phyloP scores from a whole-genome alignment of 1,284 basidiomycete genomes.

The Trichosporon asahii region DNA sequence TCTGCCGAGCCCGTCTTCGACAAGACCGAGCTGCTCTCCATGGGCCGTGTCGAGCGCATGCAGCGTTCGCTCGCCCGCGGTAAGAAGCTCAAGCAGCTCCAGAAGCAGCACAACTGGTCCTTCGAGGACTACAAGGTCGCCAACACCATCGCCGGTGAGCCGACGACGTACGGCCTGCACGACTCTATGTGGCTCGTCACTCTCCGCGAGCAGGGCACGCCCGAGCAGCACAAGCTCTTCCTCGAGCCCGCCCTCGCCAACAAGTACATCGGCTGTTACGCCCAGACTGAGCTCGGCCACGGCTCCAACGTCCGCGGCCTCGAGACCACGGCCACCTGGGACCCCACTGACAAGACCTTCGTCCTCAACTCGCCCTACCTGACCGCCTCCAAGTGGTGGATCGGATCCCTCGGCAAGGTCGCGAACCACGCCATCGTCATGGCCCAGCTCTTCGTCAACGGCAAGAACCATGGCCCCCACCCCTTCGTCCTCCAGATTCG shows the following conservation, averaged over 20 bases:
- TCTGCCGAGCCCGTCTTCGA: slow-evolving; percentile 21
- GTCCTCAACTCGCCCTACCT: slow-evolving; percentile 58
- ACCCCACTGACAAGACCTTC: slow-evolving; percentile 57
- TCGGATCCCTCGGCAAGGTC: slow-evolving; percentile 58
- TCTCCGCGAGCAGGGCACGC: slow-evolving; percentile 23
- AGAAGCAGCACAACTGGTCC: slow-evolving; percentile 19
- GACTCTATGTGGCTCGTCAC: slow-evolving; percentile 24
- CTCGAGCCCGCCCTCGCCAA: slow-evolving; percentile 19
- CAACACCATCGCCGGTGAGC: slow-evolving; percentile 19
- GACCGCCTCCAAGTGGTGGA: slow-evolving; percentile 58
- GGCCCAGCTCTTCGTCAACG: slow-evolving; percentile 57
- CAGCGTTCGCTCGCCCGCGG: slow-evolving; percentile 26
- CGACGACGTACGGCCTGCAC: slow-evolving; percentile 25
- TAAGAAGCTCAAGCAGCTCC: slow-evolving; percentile 24
- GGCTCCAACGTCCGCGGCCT: slow-evolving; percentile 60
- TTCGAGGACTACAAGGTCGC: slow-evolving; percentile 21
- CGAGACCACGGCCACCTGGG: slow-evolving; percentile 60
- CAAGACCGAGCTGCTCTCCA: slow-evolving; percentile 25
- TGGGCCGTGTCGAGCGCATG: slow-evolving; percentile 25
- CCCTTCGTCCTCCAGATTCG: slow-evolving; percentile 59
- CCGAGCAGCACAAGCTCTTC: slow-evolving; percentile 28
- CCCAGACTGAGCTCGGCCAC: slow-evolving; percentile 56
- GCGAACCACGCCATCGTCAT: slow-evolving; percentile 60
- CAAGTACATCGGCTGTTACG: slow-evolving; percentile 57
- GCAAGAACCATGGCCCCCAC: slow-evolving; percentile 58